Conservation (phyloP, 805 yeast genomes). For the Hanseniaspora nectarophila region DNA sequence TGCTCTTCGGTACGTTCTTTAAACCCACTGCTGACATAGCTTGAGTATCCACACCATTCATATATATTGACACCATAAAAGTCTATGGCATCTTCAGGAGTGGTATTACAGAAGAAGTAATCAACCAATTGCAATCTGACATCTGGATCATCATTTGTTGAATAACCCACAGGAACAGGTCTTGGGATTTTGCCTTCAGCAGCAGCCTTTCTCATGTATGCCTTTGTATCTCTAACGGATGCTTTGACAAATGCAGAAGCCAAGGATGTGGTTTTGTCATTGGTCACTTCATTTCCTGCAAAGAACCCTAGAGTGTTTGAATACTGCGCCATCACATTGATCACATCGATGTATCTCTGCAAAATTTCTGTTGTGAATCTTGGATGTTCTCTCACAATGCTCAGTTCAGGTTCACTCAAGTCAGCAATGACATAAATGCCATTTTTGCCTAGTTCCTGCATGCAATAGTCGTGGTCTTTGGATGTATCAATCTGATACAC, state of each 20-base stretch:
- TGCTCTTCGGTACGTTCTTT: conserved; percentile 51
- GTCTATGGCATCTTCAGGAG: conserved; percentile 38
- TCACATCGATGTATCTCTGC: conserved; percentile 67
- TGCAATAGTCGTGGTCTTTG: conserved; percentile 62
- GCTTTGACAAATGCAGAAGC: conserved; percentile 94
- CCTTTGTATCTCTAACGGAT: conserved; percentile 79
- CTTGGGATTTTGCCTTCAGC: conserved; percentile 39
- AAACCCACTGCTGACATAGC: conserved; percentile 55
- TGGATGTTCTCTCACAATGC: conserved; percentile 70
- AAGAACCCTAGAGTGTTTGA: conserved; percentile 82
- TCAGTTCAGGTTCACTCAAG: conserved; percentile 69
- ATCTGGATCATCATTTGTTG: conserved; percentile 76
- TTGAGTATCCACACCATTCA: conserved; percentile 72
- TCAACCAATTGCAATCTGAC: conserved; percentile 71
- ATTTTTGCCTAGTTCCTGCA: conserved; percentile 61
- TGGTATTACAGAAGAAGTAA: conserved; percentile 73
- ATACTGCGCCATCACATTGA: conserved; percentile 68
- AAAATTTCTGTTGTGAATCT: conserved; percentile 62
- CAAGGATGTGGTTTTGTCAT: conserved; percentile 67
- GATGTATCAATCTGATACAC: conserved; percentile 76
- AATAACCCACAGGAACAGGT: conserved; percentile 82
- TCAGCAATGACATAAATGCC: conserved; percentile 90
- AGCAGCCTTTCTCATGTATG: conserved; percentile 44
- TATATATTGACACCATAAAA: conserved; percentile 80
- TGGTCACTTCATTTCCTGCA: conserved; percentile 95